Base-by-base conservation (phyloP, 805 yeast species). In the Komagataella ulmi region DNA sequence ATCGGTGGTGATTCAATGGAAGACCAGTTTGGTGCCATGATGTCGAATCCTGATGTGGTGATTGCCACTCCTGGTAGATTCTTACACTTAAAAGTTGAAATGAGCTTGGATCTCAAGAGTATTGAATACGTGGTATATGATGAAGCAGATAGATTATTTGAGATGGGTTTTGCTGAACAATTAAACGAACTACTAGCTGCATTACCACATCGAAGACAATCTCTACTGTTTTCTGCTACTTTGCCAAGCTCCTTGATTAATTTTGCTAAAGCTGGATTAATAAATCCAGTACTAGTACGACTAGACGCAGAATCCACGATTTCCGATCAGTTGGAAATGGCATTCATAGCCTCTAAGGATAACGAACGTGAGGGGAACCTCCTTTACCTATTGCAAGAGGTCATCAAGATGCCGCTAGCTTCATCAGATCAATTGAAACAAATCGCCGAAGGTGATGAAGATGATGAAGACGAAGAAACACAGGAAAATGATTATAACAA, bases 1-100 rank as follows among this genome's bases (percentile, higher is more conserved):
- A 91, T 95, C 53, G 99, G 99, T 70, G 99, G 99, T 72, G 99
- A 93, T 63, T 87, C 97, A n/a, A 71, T 93, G 61, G 99, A 93
- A 63, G 97, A 91, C 52, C 99, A 93, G 70, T 93, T 93, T 64
- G 74, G 86, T 19, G 80, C 87, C 64, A 88, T 93, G 95, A 83
- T 90, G 86, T 68, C 82, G 52, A 88, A 89, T 61, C 99, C 99
- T 0, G 99, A 93, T 70, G 82, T 95, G 43, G 76, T 93, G 45
- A 83, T 93, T 53, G 98, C 98, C 18, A 93, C 99, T 0, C 99
- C 99, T 0, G 99, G 99, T 65, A 78, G 99, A 67, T 93, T 93
- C 61, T 68, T 91, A 68, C 99, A 93, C 76, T 76, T 93, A 63
- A 88, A 91, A 65, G 90, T 91, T 24, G 99, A 93, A 70, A 93